Evolutionary conservation across 805 yeast genomes (phyloP).

Genomic region (Lachancea thermotolerans): DNA sequence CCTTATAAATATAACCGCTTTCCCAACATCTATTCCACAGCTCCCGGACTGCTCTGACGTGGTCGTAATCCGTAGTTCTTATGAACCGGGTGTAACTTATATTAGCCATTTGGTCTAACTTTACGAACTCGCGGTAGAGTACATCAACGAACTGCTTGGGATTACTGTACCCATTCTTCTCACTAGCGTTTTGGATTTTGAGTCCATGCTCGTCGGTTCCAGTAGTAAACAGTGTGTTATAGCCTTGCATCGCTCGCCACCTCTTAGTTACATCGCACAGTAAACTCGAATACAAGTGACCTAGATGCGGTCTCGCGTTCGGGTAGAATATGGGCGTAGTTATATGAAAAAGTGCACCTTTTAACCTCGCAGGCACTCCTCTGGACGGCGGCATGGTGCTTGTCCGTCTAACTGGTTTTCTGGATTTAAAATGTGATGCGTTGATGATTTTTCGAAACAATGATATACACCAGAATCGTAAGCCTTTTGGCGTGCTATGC

Average conservation of each 20-base stretch:
- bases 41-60: conserved; percentile 51
- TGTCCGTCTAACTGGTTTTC: neutral
- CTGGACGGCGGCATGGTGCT: neutral
- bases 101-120: conserved; percentile 50
- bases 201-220: conserved; percentile 98
- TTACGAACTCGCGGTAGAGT: conserved; percentile 56
- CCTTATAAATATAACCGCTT: conserved; percentile 69
- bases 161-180: conserved; percentile 35
- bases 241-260: conserved; percentile 51
- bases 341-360: conserved; percentile 35
- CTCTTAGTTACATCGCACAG: conserved; percentile 72
- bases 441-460: neutral
- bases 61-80: conserved; percentile 85
- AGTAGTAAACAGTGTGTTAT: conserved; percentile 58
- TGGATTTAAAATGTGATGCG: neutral
- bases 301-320: conserved; percentile 90
- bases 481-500: too few relatives aligned
- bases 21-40: conserved; percentile 62
- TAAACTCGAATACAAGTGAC: conserved; percentile 85
- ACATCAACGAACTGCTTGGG: conserved; percentile 71
- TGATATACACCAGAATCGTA: too few relatives aligned
- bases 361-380: neutral
- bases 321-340: conserved; percentile 96
- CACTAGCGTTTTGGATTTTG: conserved; percentile 85
- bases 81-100: conserved; percentile 71